Conservation (phyloP, 2,329 filamentous ascomycete genomes). For the Pseudocercospora fijiensis region DNA sequence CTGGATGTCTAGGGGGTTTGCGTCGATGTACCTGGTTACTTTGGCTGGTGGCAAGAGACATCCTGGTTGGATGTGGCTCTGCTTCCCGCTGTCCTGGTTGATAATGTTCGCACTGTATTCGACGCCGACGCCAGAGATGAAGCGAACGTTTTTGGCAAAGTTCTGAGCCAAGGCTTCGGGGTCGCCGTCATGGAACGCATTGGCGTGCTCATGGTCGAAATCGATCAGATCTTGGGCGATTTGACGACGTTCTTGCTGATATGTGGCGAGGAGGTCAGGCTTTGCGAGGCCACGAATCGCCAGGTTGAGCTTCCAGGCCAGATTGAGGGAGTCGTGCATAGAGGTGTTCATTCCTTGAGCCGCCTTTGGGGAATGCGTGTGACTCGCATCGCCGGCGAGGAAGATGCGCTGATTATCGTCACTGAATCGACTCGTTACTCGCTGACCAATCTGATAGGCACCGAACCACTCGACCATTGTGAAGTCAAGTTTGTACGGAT, state of each 20-base stretch:
- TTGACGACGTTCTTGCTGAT: conserved; percentile 27
- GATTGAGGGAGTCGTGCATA: conserved; percentile 39
- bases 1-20: conserved; percentile 74
- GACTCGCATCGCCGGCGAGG: conserved; percentile 36
- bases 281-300: conserved; percentile 22
- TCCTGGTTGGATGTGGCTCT: conserved; percentile 30
- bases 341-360: conserved; percentile 44
- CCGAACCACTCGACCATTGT: conserved; percentile 53
- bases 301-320: conserved; percentile 37
- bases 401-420: not conserved
- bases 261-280: conserved; percentile 18
- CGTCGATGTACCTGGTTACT: conserved; percentile 72
- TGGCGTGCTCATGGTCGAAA: conserved; percentile 51
- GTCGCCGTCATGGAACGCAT: conserved; percentile 60
- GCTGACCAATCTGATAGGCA: conserved; percentile 52
- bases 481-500: conserved; percentile 49
- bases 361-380: conserved; percentile 38
- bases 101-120: conserved; percentile 65
- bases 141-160: conserved; percentile 68
- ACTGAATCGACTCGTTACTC: conserved; percentile 48
- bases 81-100: conserved; percentile 44
- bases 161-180: conserved; percentile 64
- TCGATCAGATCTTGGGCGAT: conserved; percentile 47
- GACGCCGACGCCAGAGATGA: conserved; percentile 71
- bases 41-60: conserved; percentile 63